phyloP scores from a whole-genome alignment of 192 early-diverging fungal species.

The Podila horticola region DNA sequence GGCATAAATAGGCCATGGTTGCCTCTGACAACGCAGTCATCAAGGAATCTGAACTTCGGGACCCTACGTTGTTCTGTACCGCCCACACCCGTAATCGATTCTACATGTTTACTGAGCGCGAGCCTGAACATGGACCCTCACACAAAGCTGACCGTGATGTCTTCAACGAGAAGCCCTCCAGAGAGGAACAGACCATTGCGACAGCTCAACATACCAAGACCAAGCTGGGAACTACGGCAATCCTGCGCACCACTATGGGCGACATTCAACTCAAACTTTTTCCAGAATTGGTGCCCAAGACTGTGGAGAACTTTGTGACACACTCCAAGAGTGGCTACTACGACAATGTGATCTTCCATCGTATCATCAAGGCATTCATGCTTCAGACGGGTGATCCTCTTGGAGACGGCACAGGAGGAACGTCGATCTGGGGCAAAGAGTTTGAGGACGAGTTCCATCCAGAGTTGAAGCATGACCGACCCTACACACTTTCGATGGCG shows the following conservation, averaged over 20 bases:
- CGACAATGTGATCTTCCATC: conserved; percentile 93
- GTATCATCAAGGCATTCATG: conserved; percentile 98
- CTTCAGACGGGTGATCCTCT: conserved; percentile 93
- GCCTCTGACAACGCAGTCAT: conserved; percentile 86
- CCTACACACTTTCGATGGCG: conserved; percentile 96
- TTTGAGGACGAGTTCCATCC: conserved; percentile 95
- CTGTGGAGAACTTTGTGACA: conserved; percentile 94
- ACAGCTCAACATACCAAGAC: conserved; percentile 68
- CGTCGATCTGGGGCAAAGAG: conserved; percentile 88
- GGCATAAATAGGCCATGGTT: conserved; percentile 71
- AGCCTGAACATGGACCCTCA: conserved; percentile 78
- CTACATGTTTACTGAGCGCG: conserved; percentile 90
- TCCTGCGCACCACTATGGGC: conserved; percentile 90
- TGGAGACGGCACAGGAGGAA: conserved; percentile 95
- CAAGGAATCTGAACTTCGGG: conserved; percentile 69
- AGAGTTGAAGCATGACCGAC: conserved; percentile 84
- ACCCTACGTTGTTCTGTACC: conserved; percentile 93
- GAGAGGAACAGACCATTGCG: conserved; percentile 95
- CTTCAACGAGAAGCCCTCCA: conserved; percentile 97
- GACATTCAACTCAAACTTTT: conserved; percentile 91
- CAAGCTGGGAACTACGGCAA: conserved; percentile 74
- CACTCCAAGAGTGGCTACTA: conserved; percentile 90
- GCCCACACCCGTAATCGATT: conserved; percentile 94
- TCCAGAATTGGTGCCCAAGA: conserved; percentile 91
- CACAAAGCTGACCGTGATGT: conserved; percentile 85